Evolutionary conservation across 179 eudicot species (phyloP), one percentile per base, ranked within the genome.

Genomic region (Spinacia oleracea): DNA sequence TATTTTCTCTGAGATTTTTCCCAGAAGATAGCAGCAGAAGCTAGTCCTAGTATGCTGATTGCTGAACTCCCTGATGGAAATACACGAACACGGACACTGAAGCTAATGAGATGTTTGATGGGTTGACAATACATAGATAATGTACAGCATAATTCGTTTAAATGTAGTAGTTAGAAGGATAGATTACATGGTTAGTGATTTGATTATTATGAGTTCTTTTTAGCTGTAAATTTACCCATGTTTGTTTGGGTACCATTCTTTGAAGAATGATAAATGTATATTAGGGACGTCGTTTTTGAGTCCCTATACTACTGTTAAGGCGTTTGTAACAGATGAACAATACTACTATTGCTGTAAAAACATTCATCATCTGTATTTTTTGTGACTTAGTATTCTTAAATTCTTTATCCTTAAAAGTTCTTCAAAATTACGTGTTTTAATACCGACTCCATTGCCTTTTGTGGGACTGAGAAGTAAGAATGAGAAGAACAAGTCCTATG

Each of bases 141-240:
- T 83, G 85, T 83, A 79, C 69, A 79, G 80, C 73, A 55, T 50
- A 27, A 43, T 79, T 78, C 65, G 66, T 70, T 70, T 70, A 60
- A 65, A 16, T 73, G 18, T 68, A 74, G 76, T 74, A 74, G 76
- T 74, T 68, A 78, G 73, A 74, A 67, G 35, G 71, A n/a, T 82
- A 69, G 78, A 31, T 8, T 60, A 73, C 21, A 18, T 63, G 50
- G 34, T 9, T 66, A 77, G 72, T 65, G 4, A 70, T 68, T 59
- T 14, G n/a, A n/a, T 23, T 46, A 8, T 67, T 77, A 35, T 75
- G 64, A 23, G 71, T 69, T 74, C 38, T 53, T 53, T 21, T 21
- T 80, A 75, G 82, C 70, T 74, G 78, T 80, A 75, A 38, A 69
- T 45, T 15, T 69, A 70, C 58, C 74, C 74, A 6, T 46, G 12